Evolutionary conservation across 495 filamentous ascomycete genomes (phyloP).

Genomic region (Sporormia fimetaria): DNA sequence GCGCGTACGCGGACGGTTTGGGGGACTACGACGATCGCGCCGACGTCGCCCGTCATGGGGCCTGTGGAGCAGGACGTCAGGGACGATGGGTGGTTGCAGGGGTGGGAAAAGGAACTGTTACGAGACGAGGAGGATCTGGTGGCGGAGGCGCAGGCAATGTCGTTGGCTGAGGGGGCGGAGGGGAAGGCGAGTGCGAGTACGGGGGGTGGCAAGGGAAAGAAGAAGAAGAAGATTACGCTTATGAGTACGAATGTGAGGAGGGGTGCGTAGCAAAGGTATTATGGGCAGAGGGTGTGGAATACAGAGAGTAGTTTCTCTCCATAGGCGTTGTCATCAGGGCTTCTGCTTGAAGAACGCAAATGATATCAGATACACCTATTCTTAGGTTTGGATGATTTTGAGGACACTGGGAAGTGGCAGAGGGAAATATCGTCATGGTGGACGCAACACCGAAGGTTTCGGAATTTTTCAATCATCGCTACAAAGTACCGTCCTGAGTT

Average conservation of each 20-base stretch:
- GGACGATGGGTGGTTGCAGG: constrained; percentile 74
- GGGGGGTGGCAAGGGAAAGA: constrained; percentile 58
- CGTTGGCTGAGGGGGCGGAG: constrained; percentile 30
- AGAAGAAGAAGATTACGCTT: constrained; percentile 84
- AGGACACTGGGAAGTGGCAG: no score
- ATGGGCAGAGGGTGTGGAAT: no score
- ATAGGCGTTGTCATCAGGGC: no score
- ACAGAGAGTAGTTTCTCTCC: no score
- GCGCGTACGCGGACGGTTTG: constrained; percentile 78
- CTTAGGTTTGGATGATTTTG: no score
- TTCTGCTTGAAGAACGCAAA: no score
- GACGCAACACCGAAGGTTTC: no score
- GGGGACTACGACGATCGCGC: constrained; percentile 59
- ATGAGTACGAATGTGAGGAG: constrained; percentile 77
- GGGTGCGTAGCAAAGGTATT: constrained; percentile 41
- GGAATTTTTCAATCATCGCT: no score
- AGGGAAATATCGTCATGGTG: no score
- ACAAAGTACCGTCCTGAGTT: no score
- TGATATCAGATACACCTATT: no score
- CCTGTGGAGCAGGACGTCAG: constrained; percentile 33
- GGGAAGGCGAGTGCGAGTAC: constrained; percentile 19
- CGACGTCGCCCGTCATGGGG: constrained; percentile 16
- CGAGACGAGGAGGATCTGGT: constrained; percentile 41
- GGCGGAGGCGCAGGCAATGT: constrained; percentile 33
- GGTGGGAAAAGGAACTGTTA: constrained; percentile 58